A percentile compares a stretch with the other conserved stretches of the same genome.
phyloP scores from a whole-genome alignment of 495 filamentous ascomycete species.

The Tuber indicum region DNA sequence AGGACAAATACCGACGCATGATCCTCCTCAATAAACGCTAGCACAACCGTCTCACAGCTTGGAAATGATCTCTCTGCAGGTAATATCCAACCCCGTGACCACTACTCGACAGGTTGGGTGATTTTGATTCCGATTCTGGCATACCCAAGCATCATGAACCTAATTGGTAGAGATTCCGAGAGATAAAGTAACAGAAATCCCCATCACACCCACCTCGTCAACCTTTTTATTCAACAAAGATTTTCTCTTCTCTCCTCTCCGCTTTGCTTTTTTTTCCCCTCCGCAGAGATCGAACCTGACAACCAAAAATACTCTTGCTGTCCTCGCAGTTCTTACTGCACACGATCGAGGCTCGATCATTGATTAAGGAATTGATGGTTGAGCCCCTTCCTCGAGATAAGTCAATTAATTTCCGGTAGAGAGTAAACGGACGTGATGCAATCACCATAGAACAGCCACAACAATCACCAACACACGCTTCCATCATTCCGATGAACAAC shows the following conservation, averaged over 20 bases:
- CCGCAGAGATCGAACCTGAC: neutral
- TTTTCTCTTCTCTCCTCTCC: neutral
- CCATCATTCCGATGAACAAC: neutral
- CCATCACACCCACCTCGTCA: neutral
- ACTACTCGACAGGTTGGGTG: neutral
- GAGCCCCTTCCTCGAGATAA: neutral
- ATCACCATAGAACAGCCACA: neutral
- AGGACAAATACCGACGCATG: neutral
- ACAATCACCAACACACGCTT: neutral
- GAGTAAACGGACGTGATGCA: neutral
- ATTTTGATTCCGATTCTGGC: neutral
- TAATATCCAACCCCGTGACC: neutral
- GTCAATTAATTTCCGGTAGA: neutral
- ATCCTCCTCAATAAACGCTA: neutral
- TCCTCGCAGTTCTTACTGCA: neutral
- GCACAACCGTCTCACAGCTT: neutral
- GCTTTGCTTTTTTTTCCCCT: neutral
- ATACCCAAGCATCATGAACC: neutral
- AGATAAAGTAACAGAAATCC: neutral
- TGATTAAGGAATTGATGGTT: neutral
- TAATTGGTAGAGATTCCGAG: neutral
- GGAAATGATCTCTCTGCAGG: neutral
- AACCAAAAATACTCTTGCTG: neutral
- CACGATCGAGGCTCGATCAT: neutral
- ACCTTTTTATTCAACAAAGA: neutral